Percentiles rank a stretch among this genome's conserved stretches.
These are phyloP conservation scores for Aspergillus sp. DNA, from an alignment of 2,329 filamentous ascomycete species.

Conservation along the genomic window DNA sequence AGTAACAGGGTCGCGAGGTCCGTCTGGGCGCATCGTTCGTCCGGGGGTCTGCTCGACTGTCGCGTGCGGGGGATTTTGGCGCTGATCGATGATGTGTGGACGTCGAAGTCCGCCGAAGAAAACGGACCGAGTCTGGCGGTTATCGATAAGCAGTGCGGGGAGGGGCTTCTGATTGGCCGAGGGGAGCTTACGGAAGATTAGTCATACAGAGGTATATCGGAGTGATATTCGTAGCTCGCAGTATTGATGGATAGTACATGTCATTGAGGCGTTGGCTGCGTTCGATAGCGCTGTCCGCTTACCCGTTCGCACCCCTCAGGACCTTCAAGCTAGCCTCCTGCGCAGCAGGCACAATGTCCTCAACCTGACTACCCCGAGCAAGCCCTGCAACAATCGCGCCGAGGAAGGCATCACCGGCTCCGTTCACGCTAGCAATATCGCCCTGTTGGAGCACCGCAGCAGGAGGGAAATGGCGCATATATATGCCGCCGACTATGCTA, in stretches of 20 bases:
- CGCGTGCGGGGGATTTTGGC: background rate
- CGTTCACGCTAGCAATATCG: conserved; percentile 82
- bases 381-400: conserved; percentile 77
- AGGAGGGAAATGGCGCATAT: conserved; percentile 68
- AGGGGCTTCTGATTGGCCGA: background rate
- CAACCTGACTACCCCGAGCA: conserved; percentile 46
- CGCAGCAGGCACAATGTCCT: conserved; percentile 65
- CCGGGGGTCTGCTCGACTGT: background rate
- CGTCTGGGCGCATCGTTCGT: conserved; percentile 38
- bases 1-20: conserved; percentile 59
- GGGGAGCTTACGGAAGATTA: too few species aligned
- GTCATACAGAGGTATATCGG: too few species aligned
- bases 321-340: conserved; percentile 75
- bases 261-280: too few species aligned
- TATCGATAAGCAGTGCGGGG: background rate
- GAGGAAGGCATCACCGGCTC: conserved; percentile 86
- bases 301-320: conserved; percentile 61
- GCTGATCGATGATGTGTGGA: background rate
- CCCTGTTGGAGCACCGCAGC: conserved; percentile 51
- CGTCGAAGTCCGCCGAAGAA: background rate
- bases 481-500: conserved; percentile 65
- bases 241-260: too few species aligned
- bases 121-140: background rate
- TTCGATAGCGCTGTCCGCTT: too few species aligned
- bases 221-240: too few species aligned